Percentiles rank a stretch among this genome's conserved stretches.
Evolutionary conservation across 2,329 filamentous ascomycete genomes (phyloP).

Genomic region (Xylaria polymorpha): DNA sequence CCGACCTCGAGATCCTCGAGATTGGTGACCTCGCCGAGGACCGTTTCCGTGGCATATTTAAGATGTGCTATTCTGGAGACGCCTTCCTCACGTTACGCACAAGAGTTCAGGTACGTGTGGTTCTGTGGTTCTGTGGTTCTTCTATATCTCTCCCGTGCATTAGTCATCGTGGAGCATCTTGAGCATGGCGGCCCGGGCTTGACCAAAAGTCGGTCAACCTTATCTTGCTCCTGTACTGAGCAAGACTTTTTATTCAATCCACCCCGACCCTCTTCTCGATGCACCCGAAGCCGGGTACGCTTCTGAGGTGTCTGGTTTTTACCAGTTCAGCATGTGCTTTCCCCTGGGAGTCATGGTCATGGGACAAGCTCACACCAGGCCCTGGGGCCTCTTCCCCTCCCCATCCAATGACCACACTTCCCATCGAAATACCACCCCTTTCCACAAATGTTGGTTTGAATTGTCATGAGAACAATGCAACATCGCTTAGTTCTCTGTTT

Average conservation of each 20-base stretch:
- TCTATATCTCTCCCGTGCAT: conserved; percentile 18
- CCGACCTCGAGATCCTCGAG: conserved; percentile 95
- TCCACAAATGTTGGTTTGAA: conserved; percentile 31
- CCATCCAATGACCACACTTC: conserved; percentile 17
- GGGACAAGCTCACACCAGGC: conserved; percentile 13
- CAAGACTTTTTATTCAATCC: background rate
- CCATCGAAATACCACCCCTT: conserved; percentile 11
- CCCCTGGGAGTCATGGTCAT: conserved; percentile 24
- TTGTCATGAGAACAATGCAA: conserved; percentile 32
- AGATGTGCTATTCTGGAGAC: conserved; percentile 98
- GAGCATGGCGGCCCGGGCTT: conserved; percentile 1
- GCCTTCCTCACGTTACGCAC: conserved; percentile 96
- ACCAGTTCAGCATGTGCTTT: conserved; percentile 42
- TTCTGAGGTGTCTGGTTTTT: background rate
- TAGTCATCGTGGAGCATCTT: background rate
- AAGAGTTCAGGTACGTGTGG: conserved; percentile 80
- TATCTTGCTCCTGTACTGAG: background rate
- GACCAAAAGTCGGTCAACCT: background rate
- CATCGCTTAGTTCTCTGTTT: conserved; percentile 33
- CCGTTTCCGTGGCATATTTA: conserved; percentile 97
- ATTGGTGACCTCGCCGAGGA: conserved; percentile 98
- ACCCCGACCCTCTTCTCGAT: background rate
- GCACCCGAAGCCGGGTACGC: background rate
- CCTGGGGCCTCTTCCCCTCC: conserved; percentile 3
- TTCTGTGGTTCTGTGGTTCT: conserved; percentile 13